A percentile compares a stretch with the other conserved stretches of the same genome.
Conservation (phyloP, 2,329 filamentous ascomycete species). For the Sarocladium kiliense region DNA sequence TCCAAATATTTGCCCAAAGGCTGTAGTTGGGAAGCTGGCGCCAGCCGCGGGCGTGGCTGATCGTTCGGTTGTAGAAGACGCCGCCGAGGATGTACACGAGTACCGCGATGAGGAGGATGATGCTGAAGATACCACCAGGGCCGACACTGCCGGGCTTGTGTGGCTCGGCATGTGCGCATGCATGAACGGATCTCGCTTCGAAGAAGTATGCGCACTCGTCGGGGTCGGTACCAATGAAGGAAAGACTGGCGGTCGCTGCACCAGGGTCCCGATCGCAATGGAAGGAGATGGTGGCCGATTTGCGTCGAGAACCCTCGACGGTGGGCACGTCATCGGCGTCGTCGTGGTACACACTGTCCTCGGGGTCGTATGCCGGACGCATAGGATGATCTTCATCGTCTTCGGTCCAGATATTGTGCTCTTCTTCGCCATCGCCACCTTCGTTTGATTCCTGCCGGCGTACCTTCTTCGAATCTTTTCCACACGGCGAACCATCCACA, state of each 20-base stretch:
- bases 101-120: constrained; percentile 73
- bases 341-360: constrained; percentile 28
- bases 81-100: constrained; percentile 88
- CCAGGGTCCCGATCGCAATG: constrained; percentile 83
- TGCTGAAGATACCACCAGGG: constrained; percentile 74
- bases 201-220: constrained; percentile 96
- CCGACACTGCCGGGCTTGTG: constrained; percentile 68
- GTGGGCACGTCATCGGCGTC: constrained; percentile 25
- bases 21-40: constrained; percentile 90
- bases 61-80: constrained; percentile 91
- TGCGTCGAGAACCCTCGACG: constrained; percentile 41
- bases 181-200: constrained; percentile 79
- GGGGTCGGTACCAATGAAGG: constrained; percentile 76
- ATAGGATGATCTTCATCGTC: constrained; percentile 19
- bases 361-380: constrained; percentile 17
- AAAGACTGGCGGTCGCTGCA: constrained; percentile 61
- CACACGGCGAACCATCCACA: constrained; percentile 71
- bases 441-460: constrained; percentile 23
- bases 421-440: constrained; percentile 22
- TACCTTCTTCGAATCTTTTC: constrained; percentile 25
- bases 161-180: constrained; percentile 64
- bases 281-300: constrained; percentile 86
- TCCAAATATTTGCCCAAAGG: constrained; percentile 84
- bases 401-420: constrained; percentile 18
- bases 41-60: constrained; percentile 93